These are phyloP conservation scores for Mallotus repandus DNA, from an alignment of 441 rosid species.

Conservation along the genomic window DNA sequence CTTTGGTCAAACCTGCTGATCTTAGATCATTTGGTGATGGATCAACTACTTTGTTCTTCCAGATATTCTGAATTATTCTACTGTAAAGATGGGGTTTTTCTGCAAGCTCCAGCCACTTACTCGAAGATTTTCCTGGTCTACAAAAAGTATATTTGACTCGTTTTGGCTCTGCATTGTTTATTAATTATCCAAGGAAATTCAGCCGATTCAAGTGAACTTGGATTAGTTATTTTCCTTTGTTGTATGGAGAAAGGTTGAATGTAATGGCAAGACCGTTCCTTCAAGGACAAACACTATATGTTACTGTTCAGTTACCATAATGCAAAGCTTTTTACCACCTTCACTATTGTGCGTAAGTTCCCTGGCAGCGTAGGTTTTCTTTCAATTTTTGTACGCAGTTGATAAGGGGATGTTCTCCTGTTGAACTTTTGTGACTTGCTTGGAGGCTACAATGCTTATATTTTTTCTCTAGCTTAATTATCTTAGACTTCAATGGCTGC, in stretches of 20 bases:
- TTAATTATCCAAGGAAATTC: constrained; percentile 22
- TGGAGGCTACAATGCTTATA: too few species aligned
- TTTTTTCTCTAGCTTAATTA: too few species aligned
- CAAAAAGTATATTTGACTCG: constrained; percentile 22
- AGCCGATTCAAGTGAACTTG: constrained; percentile 23
- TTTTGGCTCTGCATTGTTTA: constrained; percentile 23
- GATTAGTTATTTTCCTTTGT: constrained; percentile 30
- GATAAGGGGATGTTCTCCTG: too few species aligned
- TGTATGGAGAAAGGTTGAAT: constrained; percentile 30
- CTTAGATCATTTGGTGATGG: constrained; percentile 74
- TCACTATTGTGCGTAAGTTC: neutral
- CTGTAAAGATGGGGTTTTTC: constrained; percentile 27
- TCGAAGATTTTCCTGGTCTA: constrained; percentile 18
- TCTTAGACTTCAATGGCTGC: too few species aligned
- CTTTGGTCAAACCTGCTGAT: constrained; percentile 68
- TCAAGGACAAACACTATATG: constrained; percentile 21
- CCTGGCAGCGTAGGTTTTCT: neutral
- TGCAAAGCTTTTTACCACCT: constrained; percentile 16
- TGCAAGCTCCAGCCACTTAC: constrained; percentile 21
- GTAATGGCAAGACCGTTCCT: constrained; percentile 23
- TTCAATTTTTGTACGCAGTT: neutral
- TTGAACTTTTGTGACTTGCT: too few species aligned
- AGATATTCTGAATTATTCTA: constrained; percentile 42
- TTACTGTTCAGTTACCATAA: constrained; percentile 24
- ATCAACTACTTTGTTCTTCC: constrained; percentile 70